Evolutionary conservation across 2,329 filamentous ascomycete genomes (phyloP), one percentile per base, ranked within the genome.

Genomic region (Trichoderma sp.): DNA sequence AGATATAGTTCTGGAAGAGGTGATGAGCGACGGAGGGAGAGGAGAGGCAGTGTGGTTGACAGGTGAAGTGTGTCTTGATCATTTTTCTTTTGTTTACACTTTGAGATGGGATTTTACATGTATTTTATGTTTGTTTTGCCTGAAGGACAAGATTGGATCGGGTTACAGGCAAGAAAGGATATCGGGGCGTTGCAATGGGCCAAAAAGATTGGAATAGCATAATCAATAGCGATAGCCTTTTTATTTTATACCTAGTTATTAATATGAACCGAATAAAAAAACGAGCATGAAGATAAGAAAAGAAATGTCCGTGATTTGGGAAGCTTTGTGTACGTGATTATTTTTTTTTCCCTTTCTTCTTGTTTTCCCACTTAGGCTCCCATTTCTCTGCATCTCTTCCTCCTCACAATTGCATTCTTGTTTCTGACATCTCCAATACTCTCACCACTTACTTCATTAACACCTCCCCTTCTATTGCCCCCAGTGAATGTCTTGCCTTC

Each of bases 181-280:
- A 13, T 43, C 13, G 26, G 28, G 18, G 39, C 14, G 39, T 32
- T 24, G 21, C 14, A 56, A 24, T 43, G 61, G 46, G 16, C 21
- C 24, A 43, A 46, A 54, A 46, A 65, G 61, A 65, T 65, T 65
- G 61, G 43, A 46, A 56, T 56, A 56, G 61, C 51, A 52, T 65
- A 37, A 32, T 54, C 14, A 24, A 65, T 56, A 65, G 51, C 61
- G 21, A 65, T 65, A n/a, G 34, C 52, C 52, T 30, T 54, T 14
- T 37, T 26, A 26, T 26, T 32, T 56, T 64, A 43, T 14, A 32
- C n/a, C 37, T 43, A 39, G 49, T 65, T 56, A 24, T 65, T 65
- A 65, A 32, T 65, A 65, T 56, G 32, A 58, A 24, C n/a, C 4
- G 32, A 32, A 32, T n/a, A 10, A 30, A 26, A 28, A 5, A 39